These are phyloP conservation scores for Eucalyptus brandiana DNA, from an alignment of 345 rosid species.

Conservation along the genomic window DNA sequence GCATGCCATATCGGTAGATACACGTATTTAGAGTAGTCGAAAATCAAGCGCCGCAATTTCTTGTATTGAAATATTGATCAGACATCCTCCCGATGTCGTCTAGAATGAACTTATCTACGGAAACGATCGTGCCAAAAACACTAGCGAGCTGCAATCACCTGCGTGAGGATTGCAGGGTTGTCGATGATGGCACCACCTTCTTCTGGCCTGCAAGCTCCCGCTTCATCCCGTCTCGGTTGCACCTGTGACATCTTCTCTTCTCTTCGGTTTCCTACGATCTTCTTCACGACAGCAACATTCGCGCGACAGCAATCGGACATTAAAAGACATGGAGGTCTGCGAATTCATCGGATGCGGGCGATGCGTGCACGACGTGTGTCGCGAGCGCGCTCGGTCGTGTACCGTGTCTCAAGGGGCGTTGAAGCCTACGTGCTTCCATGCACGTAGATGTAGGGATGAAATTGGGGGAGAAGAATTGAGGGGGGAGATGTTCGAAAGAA, in stretches of 20 bases:
- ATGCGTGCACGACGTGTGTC: background rate
- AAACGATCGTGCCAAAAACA: background rate
- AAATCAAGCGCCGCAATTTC: background rate
- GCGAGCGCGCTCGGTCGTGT: background rate
- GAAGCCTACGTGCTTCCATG: background rate
- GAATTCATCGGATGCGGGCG: background rate
- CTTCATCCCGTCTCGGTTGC: background rate
- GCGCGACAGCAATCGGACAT: background rate
- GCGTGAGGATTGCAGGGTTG: background rate
- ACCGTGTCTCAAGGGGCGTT: background rate
- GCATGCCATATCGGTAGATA: background rate
- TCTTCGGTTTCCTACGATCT: background rate
- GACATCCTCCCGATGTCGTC: background rate
- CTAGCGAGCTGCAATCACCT: background rate
- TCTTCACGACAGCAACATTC: background rate
- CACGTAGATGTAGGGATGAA: background rate
- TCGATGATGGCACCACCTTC: background rate
- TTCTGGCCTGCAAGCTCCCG: background rate
- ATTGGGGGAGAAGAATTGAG: background rate
- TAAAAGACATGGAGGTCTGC: background rate
- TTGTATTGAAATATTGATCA: background rate
- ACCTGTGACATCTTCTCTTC: background rate
- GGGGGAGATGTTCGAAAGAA: background rate
- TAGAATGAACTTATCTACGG: background rate
- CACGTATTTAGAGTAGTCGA: background rate